A percentile compares a stretch with the other conserved stretches of the same genome.
These are phyloP conservation scores for Drosera capensis DNA, from an alignment of 148 eudicot genomes.

Conservation along the genomic window DNA sequence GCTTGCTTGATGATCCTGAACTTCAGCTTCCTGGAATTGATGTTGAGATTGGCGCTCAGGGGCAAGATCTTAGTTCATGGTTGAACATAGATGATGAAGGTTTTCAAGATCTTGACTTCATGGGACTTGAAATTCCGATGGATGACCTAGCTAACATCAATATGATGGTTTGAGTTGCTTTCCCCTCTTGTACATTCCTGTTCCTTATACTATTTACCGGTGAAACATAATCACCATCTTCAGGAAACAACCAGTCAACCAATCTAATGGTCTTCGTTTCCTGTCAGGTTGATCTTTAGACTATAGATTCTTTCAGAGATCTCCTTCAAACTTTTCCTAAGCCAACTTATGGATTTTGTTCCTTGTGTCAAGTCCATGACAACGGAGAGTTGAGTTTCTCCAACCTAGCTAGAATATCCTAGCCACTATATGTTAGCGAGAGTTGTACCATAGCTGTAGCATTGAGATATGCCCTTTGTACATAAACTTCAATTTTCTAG, in stretches of 20 bases:
- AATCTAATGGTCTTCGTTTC: slow-evolving; percentile 17
- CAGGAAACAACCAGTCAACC: slow-evolving; percentile 16
- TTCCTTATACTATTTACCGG: slow-evolving; percentile 19
- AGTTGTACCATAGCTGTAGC: slow-evolving; percentile 30
- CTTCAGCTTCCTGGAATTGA: slow-evolving; percentile 47
- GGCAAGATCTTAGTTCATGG: slow-evolving; percentile 64
- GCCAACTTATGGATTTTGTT: slow-evolving; percentile 22
- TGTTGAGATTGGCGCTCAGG: slow-evolving; percentile 44
- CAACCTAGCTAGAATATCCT: slow-evolving; percentile 16
- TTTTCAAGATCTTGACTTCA: slow-evolving; percentile 33
- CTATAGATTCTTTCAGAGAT: slow-evolving; percentile 26
- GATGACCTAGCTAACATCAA: slow-evolving; percentile 60
- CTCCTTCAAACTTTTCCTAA: slow-evolving; percentile 7
- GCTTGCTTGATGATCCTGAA: slow-evolving; percentile 21
- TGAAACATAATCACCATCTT: slow-evolving; percentile 9
- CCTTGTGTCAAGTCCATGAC: slow-evolving; percentile 17
- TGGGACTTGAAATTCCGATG: slow-evolving; percentile 73
- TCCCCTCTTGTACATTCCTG: slow-evolving; percentile 32
- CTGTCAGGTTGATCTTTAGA: slow-evolving; percentile 14
- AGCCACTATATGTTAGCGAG: slow-evolving; percentile 20
- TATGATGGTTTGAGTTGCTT: slow-evolving; percentile 40
- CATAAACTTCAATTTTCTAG: slow-evolving; percentile 18
- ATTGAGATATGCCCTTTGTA: slow-evolving; percentile 26
- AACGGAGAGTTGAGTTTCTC: slow-evolving; percentile 25
- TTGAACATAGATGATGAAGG: slow-evolving; percentile 61